Evolutionary conservation across 805 yeast species (phyloP).

Genomic region (Myxozyma nipponensis): DNA sequence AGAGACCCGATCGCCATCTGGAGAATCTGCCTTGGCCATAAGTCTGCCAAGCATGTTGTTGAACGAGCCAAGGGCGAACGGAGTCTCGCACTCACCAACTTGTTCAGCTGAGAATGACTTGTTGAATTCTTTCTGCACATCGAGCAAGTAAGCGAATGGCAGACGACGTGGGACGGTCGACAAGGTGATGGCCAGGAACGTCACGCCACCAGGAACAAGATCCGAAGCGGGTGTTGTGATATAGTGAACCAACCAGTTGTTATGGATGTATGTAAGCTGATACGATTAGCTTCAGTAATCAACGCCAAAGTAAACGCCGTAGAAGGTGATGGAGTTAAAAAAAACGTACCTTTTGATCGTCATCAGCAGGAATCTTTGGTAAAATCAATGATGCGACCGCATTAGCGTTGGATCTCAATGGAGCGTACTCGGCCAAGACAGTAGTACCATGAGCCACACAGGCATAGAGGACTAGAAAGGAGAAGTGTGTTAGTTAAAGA

Average conservation of each 20-base stretch:
- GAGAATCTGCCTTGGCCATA: slow-evolving; percentile 17
- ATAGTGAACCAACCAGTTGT: slow-evolving; percentile 35
- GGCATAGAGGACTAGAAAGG: slow-evolving; percentile 23
- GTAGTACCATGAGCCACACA: slow-evolving; percentile 39
- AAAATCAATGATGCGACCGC: slow-evolving; percentile 28
- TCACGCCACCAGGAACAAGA: slow-evolving; percentile 32
- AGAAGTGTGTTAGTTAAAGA: background rate
- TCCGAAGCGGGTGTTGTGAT: slow-evolving; percentile 30
- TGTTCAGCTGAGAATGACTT: slow-evolving; percentile 20
- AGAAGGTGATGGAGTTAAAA: background rate
- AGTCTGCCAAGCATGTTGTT: slow-evolving; percentile 19
- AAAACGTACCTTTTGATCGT: slow-evolving; percentile 30
- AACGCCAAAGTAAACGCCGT: background rate
- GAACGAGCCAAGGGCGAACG: slow-evolving; percentile 21
- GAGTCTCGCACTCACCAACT: slow-evolving; percentile 22
- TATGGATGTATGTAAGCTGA: slow-evolving; percentile 34
- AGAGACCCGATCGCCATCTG: slow-evolving; percentile 19
- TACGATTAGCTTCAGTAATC: background rate
- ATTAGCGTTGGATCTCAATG: slow-evolving; percentile 50
- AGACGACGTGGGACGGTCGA: slow-evolving; percentile 31
- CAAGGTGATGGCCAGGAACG: slow-evolving; percentile 32
- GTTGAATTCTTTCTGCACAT: slow-evolving; percentile 27
- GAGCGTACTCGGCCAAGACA: slow-evolving; percentile 49
- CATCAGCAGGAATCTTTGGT: slow-evolving; percentile 30
- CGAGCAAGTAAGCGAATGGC: slow-evolving; percentile 29